Evolutionary conservation across 108 stramenopile genomes (phyloP).

Genomic region (Hondaea fermentalgiana): DNA sequence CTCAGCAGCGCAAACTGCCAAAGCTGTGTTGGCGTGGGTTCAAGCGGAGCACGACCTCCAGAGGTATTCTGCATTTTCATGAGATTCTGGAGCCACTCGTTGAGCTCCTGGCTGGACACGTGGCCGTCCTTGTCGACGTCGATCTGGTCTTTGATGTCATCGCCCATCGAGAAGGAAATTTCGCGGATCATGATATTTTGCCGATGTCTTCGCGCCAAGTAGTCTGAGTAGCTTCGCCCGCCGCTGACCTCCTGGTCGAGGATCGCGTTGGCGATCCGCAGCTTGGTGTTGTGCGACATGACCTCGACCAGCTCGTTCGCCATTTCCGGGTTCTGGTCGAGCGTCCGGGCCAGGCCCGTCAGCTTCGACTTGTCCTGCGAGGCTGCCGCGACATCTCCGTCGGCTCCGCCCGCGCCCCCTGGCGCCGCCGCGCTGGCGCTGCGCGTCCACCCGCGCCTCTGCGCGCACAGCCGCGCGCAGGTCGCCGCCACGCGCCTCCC

Average conservation of each 20-base stretch:
- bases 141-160: not conserved
- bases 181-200: slow-evolving; percentile 9
- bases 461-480: too few species aligned
- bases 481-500: too few species aligned
- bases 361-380: not conserved
- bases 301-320: not conserved
- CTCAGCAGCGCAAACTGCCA: not conserved
- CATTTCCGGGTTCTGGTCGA: not conserved
- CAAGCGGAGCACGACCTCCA: not conserved
- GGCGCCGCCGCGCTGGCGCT: too few species aligned
- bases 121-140: not conserved
- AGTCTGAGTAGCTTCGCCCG: not conserved
- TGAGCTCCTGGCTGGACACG: slow-evolving; percentile 2
- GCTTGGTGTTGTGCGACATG: not conserved
- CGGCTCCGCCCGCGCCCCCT: not conserved
- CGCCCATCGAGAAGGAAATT: not conserved
- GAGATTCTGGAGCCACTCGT: not conserved
- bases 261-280: slow-evolving; percentile 3
- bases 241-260: not conserved
- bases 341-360: not conserved
- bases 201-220: not conserved
- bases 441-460: too few species aligned
- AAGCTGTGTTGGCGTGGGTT: not conserved
- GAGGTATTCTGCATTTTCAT: not conserved
- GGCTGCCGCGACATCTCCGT: not conserved